Evolutionary conservation across 1,139 yeast species (phyloP), one percentile per base, ranked within the genome.

Genomic region (Entelexis paramagnoliae): DNA sequence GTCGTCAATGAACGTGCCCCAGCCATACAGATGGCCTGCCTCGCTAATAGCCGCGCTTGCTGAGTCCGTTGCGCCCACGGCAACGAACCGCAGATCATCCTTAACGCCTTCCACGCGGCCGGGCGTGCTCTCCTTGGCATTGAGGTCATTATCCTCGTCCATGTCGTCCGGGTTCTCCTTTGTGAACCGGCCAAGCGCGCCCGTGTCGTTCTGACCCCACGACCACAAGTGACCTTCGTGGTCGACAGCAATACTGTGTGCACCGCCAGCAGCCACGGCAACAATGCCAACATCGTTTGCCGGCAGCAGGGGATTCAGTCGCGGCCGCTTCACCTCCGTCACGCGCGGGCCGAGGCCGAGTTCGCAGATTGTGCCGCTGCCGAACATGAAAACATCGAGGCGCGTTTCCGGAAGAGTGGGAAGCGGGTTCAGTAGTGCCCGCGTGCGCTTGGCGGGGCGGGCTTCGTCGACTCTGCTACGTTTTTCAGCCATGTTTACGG

Each of bases 1-100:
- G 68, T 91, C 98, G 82, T 88, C 71, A 84, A 83, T 68, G 72
- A 91, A 91, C 32, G 96, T 85, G 39, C 99, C 99, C 97, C 98
- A 91, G 0, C 97, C 95, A 68, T 83, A 91, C 14, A 91, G 88
- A 47, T 84, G 88, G 34, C 98, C 98, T 52, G 79, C 81, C 45
- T 78, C 81, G 48, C 82, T 77, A 53, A 93, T 69, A 1, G 79
- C 88, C 16, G 91, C 91, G 52, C 95, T 84, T 57, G 89, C 70
- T 61, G 88, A 89, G 64, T 91, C 98, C 14, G 97, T 84, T 3
- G 97, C 96, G n/a, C 88, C 89, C 39, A 89, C 67, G 63, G 82
- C 91, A 16, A 86, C 85, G 55, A 89, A 79, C 49, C 74, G 75
- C 19, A 66, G 64, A 38, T 71, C 75, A 4, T 65, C 68, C 26